A percentile compares a stretch with the other conserved stretches of the same genome.
These are phyloP conservation scores for Aspergillus sp. DNA, from an alignment of 2,329 filamentous ascomycete species.

Conservation along the genomic window DNA sequence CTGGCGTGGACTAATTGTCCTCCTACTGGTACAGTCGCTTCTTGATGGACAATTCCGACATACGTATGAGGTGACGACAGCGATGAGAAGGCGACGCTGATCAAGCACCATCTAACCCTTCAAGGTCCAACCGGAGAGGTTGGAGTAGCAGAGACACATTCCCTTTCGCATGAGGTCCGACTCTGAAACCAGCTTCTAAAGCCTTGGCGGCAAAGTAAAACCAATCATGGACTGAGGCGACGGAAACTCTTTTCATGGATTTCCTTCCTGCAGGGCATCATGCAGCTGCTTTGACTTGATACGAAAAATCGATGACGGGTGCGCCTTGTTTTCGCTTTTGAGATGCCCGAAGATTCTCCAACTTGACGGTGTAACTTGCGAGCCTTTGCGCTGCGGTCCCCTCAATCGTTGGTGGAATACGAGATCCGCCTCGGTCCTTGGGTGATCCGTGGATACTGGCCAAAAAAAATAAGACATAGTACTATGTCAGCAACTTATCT, in stretches of 20 bases:
- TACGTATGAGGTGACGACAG: constrained; percentile 3
- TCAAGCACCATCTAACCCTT: neutral
- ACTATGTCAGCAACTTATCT: neutral
- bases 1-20: neutral
- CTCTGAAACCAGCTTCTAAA: constrained; percentile 19
- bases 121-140: neutral
- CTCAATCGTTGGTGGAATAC: too few relatives aligned
- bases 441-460: neutral
- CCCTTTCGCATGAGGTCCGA: constrained; percentile 10
- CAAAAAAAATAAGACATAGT: neutral
- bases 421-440: neutral
- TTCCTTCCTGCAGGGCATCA: constrained; percentile 6
- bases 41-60: neutral
- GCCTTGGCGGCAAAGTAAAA: constrained; percentile 14
- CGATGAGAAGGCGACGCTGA: neutral
- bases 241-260: constrained; percentile 4
- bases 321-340: neutral
- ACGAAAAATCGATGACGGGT: neutral
- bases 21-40: neutral
- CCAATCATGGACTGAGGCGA: constrained; percentile 14
- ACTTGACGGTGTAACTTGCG: neutral
- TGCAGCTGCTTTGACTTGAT: neutral
- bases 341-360: neutral
- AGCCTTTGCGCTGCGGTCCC: neutral
- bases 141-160: constrained; percentile 13